Base-by-base conservation (phyloP, 2,329 filamentous ascomycete species). In the Akanthomyces muscarius region DNA sequence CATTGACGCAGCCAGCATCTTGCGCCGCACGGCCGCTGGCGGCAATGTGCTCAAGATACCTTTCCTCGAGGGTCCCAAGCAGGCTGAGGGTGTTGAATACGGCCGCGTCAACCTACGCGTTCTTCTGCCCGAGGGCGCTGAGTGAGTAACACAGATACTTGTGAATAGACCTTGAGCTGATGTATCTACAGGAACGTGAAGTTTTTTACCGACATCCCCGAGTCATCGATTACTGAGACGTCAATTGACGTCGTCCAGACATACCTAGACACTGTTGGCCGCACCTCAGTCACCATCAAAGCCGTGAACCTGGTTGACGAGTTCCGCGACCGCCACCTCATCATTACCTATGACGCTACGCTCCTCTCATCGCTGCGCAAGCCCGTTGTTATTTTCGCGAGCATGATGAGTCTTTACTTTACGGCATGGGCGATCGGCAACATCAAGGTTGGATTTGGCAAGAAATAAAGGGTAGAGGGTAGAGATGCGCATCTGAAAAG, bases 281-380 rank as follows among this genome's bases (percentile, higher is more conserved):
- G 95, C 66, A 96, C 94, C 0, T 85, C 88, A 0, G 82, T 99
- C 65, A 88, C 84, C 57, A 82, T 99, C 71, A 90, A 89, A 65
- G 91, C 92, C 8, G 83, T 87, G 69, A 98, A 97, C 74, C 80
- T 98, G 59, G 91, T 96, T 1, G 95, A 99, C 69, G 95, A 98
- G 68, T 86, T 93, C 71, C 85, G 93, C 61, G 92, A 93, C 71
- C 87, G 90, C 38, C 88, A 95, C 67, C 76, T 98, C 25, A 80
- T 97, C 69, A 89, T 98, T 60, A 89, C 90, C 2, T 99, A 99
- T 75, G 90, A 97, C 66, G 91, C 95, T 72, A 86, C 93, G 1
- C 82, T 89, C 68, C 73, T 83, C 3, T 89, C 91, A 33, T 86
- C 85, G 45, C 84, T 97, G 70, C 87, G 92, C 71, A 99, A 99